Conservation (phyloP, 441 rosid species). For the Mallotus repandus region DNA sequence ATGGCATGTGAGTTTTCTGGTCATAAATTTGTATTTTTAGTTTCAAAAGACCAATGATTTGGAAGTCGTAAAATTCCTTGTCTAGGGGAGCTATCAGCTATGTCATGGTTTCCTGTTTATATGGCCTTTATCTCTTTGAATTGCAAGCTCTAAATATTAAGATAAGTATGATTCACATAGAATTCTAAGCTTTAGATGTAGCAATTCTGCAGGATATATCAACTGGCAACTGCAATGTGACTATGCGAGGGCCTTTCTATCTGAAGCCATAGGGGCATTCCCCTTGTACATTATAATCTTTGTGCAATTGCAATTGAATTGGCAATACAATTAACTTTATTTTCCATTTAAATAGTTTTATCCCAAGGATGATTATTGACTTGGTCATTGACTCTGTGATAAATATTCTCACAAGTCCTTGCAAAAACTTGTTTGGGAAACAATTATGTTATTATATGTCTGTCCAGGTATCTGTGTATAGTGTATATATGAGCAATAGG, state of each 20-base stretch:
- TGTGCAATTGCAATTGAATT: neutral
- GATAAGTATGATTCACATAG: no score
- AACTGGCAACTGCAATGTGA: no score
- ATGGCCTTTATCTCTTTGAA: no score
- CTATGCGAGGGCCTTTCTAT: neutral
- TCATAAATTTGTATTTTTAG: neutral
- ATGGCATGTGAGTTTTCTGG: slow-evolving; percentile 72
- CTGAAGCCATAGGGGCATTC: neutral
- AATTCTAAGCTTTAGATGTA: no score
- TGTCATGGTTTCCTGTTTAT: no score
- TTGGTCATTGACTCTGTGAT: neutral
- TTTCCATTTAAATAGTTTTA: neutral
- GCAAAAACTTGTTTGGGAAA: neutral
- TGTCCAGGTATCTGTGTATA: neutral
- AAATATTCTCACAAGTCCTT: neutral
- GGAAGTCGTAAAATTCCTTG: neutral
- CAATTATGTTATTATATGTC: neutral
- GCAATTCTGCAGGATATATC: no score
- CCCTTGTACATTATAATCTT: neutral
- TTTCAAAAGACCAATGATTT: no score
- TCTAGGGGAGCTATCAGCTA: neutral
- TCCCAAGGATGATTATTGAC: neutral
- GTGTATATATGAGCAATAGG: no score
- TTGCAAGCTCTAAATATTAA: no score
- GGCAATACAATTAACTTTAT: neutral